phyloP scores from a whole-genome alignment of 768 basidiomycete genomes.

The Tulasnella sp. region DNA sequence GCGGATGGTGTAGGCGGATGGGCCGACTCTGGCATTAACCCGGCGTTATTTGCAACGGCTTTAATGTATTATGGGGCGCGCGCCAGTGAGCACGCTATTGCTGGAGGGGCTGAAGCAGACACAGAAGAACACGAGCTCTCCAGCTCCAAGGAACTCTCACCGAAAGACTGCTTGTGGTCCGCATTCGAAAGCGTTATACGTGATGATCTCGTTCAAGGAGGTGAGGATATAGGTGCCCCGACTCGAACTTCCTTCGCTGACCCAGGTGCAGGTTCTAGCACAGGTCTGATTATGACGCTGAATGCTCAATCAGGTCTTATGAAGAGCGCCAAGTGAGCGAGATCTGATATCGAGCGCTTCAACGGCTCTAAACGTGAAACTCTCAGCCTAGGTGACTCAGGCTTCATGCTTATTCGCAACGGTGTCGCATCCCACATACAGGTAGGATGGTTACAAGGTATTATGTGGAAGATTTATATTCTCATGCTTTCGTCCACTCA shows the following conservation, averaged over 20 bases:
- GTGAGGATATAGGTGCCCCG: constrained; percentile 18
- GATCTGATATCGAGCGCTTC: not conserved
- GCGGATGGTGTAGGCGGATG: constrained; percentile 20
- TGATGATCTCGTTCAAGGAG: constrained; percentile 41
- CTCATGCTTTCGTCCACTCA: constrained; percentile 20
- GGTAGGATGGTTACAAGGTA: not conserved
- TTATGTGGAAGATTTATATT: not conserved
- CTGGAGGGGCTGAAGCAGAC: constrained; percentile 28
- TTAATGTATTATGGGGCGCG: constrained; percentile 16
- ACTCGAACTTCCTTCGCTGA: constrained; percentile 16
- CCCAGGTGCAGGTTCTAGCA: constrained; percentile 61
- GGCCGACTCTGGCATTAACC: constrained; percentile 13
- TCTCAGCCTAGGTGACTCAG: constrained; percentile 23
- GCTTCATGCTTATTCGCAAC: constrained; percentile 22
- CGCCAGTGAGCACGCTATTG: constrained; percentile 2
- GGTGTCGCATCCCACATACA: not conserved
- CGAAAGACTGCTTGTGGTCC: constrained; percentile 52
- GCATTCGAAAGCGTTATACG: constrained; percentile 62
- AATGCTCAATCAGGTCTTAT: constrained; percentile 15
- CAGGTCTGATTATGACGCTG: constrained; percentile 46
- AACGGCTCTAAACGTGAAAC: not conserved
- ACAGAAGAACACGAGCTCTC: not conserved
- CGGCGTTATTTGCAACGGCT: constrained; percentile 16
- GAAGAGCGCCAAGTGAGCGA: constrained; percentile 15
- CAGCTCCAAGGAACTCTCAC: constrained; percentile 7